A percentile compares a stretch with the other conserved stretches of the same genome.
Conservation (phyloP, 148 eudicot genomes). For the Camellia sinensis region DNA sequence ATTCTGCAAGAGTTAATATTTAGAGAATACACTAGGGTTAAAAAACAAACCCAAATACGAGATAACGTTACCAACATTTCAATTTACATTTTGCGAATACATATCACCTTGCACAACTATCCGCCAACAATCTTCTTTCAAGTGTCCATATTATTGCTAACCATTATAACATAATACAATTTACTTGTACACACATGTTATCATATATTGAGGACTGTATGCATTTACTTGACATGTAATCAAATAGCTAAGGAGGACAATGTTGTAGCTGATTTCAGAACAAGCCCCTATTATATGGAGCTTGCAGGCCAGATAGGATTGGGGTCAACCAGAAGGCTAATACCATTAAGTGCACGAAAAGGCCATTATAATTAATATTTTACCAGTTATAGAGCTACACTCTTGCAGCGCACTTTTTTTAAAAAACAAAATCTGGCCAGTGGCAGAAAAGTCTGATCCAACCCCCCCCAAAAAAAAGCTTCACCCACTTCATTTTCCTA, state of each 20-base stretch:
- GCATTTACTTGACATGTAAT: not conserved
- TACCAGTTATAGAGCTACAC: not conserved
- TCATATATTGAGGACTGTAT: not conserved
- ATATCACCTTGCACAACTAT: not conserved
- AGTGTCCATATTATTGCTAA: not conserved
- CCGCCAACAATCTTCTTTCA: not conserved
- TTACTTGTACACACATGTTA: not conserved
- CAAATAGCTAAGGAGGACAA: not conserved
- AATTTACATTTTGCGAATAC: not conserved
- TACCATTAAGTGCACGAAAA: not conserved
- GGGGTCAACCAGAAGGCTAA: slow-evolving; percentile 1
- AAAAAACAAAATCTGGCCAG: not conserved
- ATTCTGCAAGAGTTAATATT: no score
- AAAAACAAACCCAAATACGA: not conserved
- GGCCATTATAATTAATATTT: not conserved
- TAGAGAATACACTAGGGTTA: not conserved
- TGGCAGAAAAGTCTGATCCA: slow-evolving; percentile 1
- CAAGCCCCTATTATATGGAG: not conserved
- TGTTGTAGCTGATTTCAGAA: not conserved
- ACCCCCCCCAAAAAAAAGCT: not conserved
- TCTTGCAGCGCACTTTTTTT: not conserved
- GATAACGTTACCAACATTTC: not conserved
- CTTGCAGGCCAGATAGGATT: not conserved
- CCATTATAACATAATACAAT: not conserved
- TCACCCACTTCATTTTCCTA: not conserved